Conservation (phyloP, 2,329 filamentous ascomycete genomes). For the Orbilia blumenaviensis region DNA sequence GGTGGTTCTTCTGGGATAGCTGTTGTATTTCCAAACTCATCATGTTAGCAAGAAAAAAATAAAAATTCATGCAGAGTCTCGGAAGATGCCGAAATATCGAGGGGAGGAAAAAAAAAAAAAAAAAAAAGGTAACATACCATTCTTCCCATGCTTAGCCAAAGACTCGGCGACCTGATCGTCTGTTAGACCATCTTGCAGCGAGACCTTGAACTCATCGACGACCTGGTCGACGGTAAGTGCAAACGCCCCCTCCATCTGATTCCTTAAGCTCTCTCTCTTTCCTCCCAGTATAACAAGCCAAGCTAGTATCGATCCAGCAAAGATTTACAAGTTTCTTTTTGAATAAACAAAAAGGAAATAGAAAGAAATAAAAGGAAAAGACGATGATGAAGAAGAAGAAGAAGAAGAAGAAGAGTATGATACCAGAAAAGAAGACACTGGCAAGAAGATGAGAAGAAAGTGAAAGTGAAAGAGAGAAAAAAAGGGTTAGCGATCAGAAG, state of each 20-base stretch:
- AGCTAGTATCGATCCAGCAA: too few species aligned
- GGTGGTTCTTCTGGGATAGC: slow-evolving; percentile 88
- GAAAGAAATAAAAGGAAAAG: not conserved
- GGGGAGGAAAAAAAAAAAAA: slow-evolving; percentile 26
- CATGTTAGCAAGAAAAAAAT: not conserved
- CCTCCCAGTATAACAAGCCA: too few species aligned
- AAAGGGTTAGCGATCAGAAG: not conserved
- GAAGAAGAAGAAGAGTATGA: not conserved
- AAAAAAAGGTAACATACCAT: slow-evolving; percentile 66
- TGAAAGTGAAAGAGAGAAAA: too few species aligned
- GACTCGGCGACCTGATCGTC: slow-evolving; percentile 69
- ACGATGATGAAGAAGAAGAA: not conserved
- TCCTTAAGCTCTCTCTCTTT: slow-evolving; percentile 56
- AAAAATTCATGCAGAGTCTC: too few species aligned
- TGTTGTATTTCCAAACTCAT: slow-evolving; percentile 59
- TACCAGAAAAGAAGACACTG: not conserved
- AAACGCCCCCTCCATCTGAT: slow-evolving; percentile 72
- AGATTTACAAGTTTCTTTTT: not conserved
- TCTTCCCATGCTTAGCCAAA: slow-evolving; percentile 71
- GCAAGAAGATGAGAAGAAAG: not conserved
- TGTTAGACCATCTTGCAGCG: slow-evolving; percentile 67
- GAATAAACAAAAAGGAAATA: not conserved
- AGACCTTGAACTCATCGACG: slow-evolving; percentile 69
- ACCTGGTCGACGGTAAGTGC: slow-evolving; percentile 69
- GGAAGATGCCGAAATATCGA: too few species aligned